phyloP scores from a whole-genome alignment of 1,139 yeast species.

The Kodamaea derodonti region DNA sequence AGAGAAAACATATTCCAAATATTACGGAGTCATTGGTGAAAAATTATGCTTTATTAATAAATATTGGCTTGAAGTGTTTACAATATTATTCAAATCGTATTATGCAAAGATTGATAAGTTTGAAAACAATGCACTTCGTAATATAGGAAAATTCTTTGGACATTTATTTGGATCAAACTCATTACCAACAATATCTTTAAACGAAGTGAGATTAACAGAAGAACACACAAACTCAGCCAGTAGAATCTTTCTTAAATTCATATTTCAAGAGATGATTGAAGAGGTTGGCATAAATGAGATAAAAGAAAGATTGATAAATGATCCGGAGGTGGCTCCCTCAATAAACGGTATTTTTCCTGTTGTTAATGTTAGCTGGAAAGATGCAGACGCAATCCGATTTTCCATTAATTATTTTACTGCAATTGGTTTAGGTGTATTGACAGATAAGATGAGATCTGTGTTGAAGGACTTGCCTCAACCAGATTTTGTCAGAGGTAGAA shows the following conservation, averaged over 20 bases:
- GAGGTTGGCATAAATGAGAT: constrained; percentile 64
- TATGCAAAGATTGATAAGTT: constrained; percentile 60
- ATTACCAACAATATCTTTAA: constrained; percentile 54
- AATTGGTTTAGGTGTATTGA: constrained; percentile 78
- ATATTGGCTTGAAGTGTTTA: constrained; percentile 58
- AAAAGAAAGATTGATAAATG: constrained; percentile 46
- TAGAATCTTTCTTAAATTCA: constrained; percentile 75
- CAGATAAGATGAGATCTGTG: constrained; percentile 73
- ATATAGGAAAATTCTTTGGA: constrained; percentile 84
- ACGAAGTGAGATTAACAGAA: constrained; percentile 60
- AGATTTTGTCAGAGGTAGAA: constrained; percentile 11
- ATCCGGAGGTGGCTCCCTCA: constrained; percentile 41
- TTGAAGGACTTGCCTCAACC: constrained; percentile 34
- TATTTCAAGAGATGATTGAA: constrained; percentile 76
- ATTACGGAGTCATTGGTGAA: constrained; percentile 76
- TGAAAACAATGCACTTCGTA: constrained; percentile 72
- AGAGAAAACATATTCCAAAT: constrained; percentile 83
- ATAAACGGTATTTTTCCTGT: constrained; percentile 50
- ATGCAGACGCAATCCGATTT: constrained; percentile 64
- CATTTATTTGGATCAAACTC: constrained; percentile 72
- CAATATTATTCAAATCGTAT: constrained; percentile 49
- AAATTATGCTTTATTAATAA: constrained; percentile 48
- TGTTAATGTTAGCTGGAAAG: constrained; percentile 33
- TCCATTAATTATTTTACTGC: constrained; percentile 92
- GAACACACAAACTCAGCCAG: constrained; percentile 72